phyloP scores from a whole-genome alignment of 805 yeast species.

The Phaffomyces thermotolerans region DNA sequence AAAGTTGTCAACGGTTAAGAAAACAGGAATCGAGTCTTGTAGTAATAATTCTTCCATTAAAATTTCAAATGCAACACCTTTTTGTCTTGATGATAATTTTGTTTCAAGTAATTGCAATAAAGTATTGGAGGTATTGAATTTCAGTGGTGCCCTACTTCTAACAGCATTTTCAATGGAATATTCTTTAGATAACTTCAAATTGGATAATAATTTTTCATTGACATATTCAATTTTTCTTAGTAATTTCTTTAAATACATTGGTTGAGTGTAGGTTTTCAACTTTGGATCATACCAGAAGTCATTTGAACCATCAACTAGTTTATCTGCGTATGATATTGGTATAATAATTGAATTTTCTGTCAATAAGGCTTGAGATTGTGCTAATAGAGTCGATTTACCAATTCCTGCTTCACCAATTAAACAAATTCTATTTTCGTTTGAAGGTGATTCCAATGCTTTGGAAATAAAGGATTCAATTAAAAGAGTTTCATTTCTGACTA shows the following conservation, averaged over 20 bases:
- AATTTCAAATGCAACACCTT: constrained; percentile 42
- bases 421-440: constrained; percentile 42
- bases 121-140: constrained; percentile 25
- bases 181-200: constrained; percentile 28
- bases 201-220: constrained; percentile 34
- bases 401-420: constrained; percentile 67
- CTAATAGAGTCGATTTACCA: constrained; percentile 68
- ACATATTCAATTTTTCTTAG: constrained; percentile 43
- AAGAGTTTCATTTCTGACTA: constrained; percentile 45
- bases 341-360: constrained; percentile 41
- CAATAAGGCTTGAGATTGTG: constrained; percentile 63
- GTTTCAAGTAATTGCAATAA: constrained; percentile 38
- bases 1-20: constrained; percentile 68
- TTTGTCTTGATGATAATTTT: constrained; percentile 31
- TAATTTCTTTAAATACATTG: constrained; percentile 62
- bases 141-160: constrained; percentile 25
- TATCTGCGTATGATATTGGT: constrained; percentile 56
- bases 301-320: constrained; percentile 61
- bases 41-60: constrained; percentile 47
- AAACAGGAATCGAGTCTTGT: constrained; percentile 49
- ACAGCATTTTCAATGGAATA: constrained; percentile 28
- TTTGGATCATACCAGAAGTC: constrained; percentile 55
- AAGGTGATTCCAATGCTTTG: constrained; percentile 23
- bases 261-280: constrained; percentile 57
- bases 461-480: constrained; percentile 34